Conservation (phyloP, 495 filamentous ascomycete species). For the Xylaria curta region DNA sequence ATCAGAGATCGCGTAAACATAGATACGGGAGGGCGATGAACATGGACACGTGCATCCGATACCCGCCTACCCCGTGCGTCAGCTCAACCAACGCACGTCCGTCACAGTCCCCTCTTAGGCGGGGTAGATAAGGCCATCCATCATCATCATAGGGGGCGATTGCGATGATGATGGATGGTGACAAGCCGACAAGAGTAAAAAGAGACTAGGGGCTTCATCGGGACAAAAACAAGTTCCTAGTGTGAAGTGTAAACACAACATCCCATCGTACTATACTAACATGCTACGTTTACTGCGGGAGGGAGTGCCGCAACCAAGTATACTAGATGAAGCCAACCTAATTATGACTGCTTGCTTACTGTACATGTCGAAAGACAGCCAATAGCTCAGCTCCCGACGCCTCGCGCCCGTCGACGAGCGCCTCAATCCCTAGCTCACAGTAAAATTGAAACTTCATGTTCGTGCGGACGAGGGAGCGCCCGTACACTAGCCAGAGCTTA, state of each 20-base stretch:
- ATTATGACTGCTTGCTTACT: conserved; percentile 21
- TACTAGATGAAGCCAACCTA: not conserved
- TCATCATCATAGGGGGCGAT: not conserved
- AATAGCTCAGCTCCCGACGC: conserved; percentile 13
- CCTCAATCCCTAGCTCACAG: conserved; percentile 18
- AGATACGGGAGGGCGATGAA: not conserved
- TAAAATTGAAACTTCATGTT: not conserved
- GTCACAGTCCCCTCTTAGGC: conserved; percentile 8
- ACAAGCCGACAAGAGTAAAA: not conserved
- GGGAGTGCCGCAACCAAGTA: not conserved
- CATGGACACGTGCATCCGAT: not conserved
- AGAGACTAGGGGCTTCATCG: not conserved
- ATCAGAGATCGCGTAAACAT: not conserved
- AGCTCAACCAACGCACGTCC: not conserved
- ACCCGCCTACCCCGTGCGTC: not conserved
- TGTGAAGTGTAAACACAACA: not conserved
- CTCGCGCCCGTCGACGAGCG: conserved; percentile 6
- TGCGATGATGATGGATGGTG: not conserved
- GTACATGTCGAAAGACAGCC: not conserved
- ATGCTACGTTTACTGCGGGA: too few relatives aligned
- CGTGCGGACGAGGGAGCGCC: not conserved
- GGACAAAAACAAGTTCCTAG: conserved; percentile 16
- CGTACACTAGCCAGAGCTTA: conserved; percentile 2
- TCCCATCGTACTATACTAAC: conserved; percentile 9
- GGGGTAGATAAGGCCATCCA: conserved; percentile 14